Base-by-base conservation (phyloP, 2,329 filamentous ascomycete genomes). In the Didymellaceae sp. region DNA sequence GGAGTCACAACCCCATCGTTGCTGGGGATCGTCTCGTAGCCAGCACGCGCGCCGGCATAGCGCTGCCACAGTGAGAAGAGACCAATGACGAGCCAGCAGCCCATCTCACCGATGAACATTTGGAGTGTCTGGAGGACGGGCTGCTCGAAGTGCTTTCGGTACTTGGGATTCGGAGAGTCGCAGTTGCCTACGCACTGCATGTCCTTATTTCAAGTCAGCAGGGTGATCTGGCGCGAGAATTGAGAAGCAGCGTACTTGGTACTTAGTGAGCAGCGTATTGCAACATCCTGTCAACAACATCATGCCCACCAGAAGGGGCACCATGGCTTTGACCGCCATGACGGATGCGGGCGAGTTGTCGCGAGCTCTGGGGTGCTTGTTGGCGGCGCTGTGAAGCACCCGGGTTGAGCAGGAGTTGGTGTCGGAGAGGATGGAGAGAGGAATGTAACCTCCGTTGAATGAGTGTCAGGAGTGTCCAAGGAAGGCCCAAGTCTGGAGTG, bases 31-130 rank as follows among this genome's bases (percentile, higher is more conserved):
- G 87, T 81, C 58, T 87, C 79, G 72, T 96, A 95, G 33, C 85
- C 86, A 35, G 61, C 75, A 59, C 75, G 78, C 57, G 71, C 61
- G 34, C 77, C 74, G 35, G 75, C 63, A 63, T 83, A 82, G 56
- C 81, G 82, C 39, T 80, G 79, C 74, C 89, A 89, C 2, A 93
- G 75, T 17, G 83, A 79, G 68, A 89, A 86, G 40, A 82, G 66
- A 17, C 88, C 86, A 33, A 97, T 83, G 44, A 99, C 90, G 11
- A 97, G 82, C 92, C 93, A 99, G 78, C 91, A 96, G 57, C 91
- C 93, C 82, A 90, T 89, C 74, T 99, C 94, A 47, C 94, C 94
- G 55, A 97, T 82, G 73, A 99, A 99, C 94, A 99, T 99, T 74
- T 97, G 94, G 1, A 91, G 79, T 2, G 94, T 97, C 73, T 99